Conservation (phyloP, 176 grass and related monocot species). For the Otatea glauca region DNA sequence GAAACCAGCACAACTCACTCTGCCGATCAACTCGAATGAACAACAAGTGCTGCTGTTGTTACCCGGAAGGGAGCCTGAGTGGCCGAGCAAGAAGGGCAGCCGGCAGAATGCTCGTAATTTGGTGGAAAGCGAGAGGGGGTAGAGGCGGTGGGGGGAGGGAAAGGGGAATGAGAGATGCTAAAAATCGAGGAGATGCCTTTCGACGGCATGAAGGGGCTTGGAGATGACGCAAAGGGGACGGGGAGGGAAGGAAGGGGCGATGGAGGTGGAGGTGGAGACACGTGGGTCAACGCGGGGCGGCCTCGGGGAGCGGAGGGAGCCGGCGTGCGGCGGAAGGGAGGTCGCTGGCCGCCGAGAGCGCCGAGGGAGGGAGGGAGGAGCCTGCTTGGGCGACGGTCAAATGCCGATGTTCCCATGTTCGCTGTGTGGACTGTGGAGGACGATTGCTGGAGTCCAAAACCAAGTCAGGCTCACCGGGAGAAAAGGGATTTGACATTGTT, state of each 20-base stretch:
- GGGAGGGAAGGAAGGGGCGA: background rate
- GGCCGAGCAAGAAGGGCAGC: background rate
- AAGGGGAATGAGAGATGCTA: constrained; percentile 34
- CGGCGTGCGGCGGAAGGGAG: constrained; percentile 64
- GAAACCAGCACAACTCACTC: background rate
- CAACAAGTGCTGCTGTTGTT: background rate
- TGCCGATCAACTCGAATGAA: background rate
- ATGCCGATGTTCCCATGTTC: background rate
- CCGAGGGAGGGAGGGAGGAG: constrained; percentile 17
- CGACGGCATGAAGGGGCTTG: constrained; percentile 59
- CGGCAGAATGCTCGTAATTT: background rate
- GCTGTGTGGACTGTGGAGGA: constrained; percentile 4
- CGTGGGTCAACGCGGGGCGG: constrained; percentile 48
- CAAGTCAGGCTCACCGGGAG: constrained; percentile 7
- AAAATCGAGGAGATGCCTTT: constrained; percentile 57
- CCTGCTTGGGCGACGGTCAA: constrained; percentile 30
- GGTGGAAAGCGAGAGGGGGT: background rate
- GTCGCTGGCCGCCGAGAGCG: constrained; percentile 29
- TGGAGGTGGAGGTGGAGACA: constrained; percentile 19
- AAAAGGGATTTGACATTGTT: no score
- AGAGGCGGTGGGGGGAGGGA: background rate
- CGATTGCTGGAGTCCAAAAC: constrained; percentile 50
- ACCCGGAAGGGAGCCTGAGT: constrained; percentile 32
- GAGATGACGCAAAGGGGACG: constrained; percentile 49
- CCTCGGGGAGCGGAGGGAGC: constrained; percentile 44